A percentile compares a stretch with the other conserved stretches of the same genome.
Evolutionary conservation across 2,329 filamentous ascomycete species (phyloP).

Genomic region (Thielaviopsis ethacetica): DNA sequence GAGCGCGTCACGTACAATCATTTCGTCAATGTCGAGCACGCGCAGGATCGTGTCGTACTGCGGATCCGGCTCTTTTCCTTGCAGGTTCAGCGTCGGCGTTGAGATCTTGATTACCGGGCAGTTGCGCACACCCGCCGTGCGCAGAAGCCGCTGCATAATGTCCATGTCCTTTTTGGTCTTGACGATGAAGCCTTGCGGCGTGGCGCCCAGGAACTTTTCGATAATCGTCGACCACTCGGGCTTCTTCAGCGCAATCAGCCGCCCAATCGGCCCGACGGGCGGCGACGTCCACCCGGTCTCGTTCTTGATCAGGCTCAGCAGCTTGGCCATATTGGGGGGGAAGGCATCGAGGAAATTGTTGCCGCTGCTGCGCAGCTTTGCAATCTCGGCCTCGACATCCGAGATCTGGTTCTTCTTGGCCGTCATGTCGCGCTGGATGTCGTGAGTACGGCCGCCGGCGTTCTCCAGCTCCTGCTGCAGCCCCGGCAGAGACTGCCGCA

Average conservation of each 20-base stretch:
- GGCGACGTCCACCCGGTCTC: constrained; percentile 51
- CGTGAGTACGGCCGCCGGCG: constrained; percentile 15
- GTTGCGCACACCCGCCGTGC: constrained; percentile 29
- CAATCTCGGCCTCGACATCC: constrained; percentile 16
- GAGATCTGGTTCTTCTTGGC: constrained; percentile 14
- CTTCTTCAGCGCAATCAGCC: constrained; percentile 58
- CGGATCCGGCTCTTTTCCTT: constrained; percentile 55
- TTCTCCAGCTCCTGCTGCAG: constrained; percentile 2
- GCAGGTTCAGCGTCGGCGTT: constrained; percentile 36
- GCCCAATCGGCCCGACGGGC: constrained; percentile 73
- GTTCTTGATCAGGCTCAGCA: constrained; percentile 53
- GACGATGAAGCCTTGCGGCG: constrained; percentile 66
- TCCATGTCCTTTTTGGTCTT: constrained; percentile 58
- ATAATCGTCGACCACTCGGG: constrained; percentile 72
- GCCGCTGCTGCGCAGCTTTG: constrained; percentile 20
- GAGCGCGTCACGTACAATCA: constrained; percentile 60
- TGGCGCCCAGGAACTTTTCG: constrained; percentile 57
- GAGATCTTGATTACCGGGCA: constrained; percentile 50
- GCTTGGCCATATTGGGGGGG: constrained; percentile 39
- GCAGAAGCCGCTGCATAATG: constrained; percentile 51
- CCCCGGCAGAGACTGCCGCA: not conserved
- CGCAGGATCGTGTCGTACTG: constrained; percentile 64
- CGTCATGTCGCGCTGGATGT: constrained; percentile 14
- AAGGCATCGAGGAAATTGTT: constrained; percentile 49
- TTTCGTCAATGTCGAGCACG: constrained; percentile 66